Evolutionary conservation across 176 grass and related monocot species (phyloP).

Genomic region (sorghum (Sorghum bicolor)): DNA sequence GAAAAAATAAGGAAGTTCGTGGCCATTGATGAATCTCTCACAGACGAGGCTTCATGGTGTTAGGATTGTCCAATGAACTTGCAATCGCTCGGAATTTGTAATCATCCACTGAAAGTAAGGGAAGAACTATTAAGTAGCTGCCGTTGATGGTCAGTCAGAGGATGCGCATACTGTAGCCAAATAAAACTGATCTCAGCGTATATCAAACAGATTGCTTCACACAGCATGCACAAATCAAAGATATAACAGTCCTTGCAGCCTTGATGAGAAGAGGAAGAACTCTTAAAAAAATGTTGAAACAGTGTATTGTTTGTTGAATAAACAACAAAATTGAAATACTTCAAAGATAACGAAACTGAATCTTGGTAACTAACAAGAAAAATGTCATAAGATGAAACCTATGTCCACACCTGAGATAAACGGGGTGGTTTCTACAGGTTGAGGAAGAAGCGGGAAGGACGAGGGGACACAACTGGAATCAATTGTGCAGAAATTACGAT

Average conservation of each 20-base stretch:
- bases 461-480: neutral
- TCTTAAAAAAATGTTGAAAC: neutral
- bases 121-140: neutral
- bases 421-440: neutral
- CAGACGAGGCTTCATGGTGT: conserved; percentile 24
- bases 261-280: neutral
- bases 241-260: conserved; percentile 6
- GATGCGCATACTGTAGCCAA: neutral
- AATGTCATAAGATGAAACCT: neutral
- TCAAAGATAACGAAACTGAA: neutral
- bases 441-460: neutral
- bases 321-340: neutral
- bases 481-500: conserved; percentile 11
- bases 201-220: neutral
- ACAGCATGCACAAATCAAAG: neutral
- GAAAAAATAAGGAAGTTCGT: neutral
- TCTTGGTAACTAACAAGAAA: neutral
- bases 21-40: conserved; percentile 27
- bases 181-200: neutral
- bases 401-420: neutral
- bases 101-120: conserved; percentile 34
- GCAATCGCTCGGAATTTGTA: conserved; percentile 33
- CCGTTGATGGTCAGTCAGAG: neutral
- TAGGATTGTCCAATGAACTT: conserved; percentile 31
- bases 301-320: neutral